Conservation (phyloP, 1,139 yeast genomes). For the Candida mesenterica region DNA sequence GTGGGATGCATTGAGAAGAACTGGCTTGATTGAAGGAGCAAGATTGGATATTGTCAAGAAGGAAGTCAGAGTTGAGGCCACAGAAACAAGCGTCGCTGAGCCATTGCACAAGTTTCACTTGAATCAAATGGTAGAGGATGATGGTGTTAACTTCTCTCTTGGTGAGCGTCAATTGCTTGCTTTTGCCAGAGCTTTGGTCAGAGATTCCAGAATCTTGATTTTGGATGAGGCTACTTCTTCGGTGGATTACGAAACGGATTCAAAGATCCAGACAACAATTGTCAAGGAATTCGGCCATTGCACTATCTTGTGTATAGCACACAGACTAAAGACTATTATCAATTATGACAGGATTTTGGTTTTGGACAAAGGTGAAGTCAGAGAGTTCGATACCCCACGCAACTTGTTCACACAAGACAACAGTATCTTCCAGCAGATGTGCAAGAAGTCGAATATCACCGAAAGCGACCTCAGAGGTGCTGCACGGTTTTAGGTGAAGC, state of each 20-base stretch:
- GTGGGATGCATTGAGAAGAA: constrained; percentile 52
- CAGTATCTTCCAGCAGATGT: constrained; percentile 43
- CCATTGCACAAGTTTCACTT: constrained; percentile 58
- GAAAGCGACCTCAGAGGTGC: constrained; percentile 9
- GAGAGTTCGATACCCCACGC: constrained; percentile 58
- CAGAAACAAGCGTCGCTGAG: constrained; percentile 16
- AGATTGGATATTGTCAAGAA: constrained; percentile 29
- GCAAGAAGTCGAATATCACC: constrained; percentile 34
- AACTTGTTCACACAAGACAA: constrained; percentile 39
- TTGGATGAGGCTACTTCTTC: constrained; percentile 84
- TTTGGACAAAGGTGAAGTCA: constrained; percentile 59
- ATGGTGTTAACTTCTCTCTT: constrained; percentile 70
- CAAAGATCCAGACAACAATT: constrained; percentile 65
- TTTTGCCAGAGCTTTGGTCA: constrained; percentile 74
- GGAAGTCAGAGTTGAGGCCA: constrained; percentile 13
- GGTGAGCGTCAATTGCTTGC: constrained; percentile 79
- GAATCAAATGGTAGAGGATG: constrained; percentile 66
- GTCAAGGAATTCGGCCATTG: constrained; percentile 58
- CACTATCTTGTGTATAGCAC: constrained; percentile 78
- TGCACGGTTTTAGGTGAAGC: neutral
- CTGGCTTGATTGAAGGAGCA: constrained; percentile 54
- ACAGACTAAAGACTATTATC: constrained; percentile 66
- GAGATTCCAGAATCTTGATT: constrained; percentile 62
- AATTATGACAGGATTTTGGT: constrained; percentile 66
- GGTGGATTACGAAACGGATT: constrained; percentile 77